phyloP scores from a whole-genome alignment of 2,329 filamentous ascomycete genomes.

The Leptographium procerum region DNA sequence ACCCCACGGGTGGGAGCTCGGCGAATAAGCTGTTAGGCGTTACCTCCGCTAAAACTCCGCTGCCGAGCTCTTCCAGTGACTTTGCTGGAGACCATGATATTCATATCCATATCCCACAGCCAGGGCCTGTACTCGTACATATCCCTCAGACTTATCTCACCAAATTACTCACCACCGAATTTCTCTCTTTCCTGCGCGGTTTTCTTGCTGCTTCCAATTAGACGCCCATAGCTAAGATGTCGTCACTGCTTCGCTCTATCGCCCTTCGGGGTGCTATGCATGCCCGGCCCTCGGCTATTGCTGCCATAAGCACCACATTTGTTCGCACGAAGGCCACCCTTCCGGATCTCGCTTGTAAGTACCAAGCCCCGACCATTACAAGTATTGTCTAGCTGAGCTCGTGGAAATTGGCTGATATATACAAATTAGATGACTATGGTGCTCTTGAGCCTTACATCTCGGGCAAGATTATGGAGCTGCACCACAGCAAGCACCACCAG shows the following conservation, averaged over 20 bases:
- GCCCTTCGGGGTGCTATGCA: constrained; percentile 62
- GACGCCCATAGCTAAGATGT: constrained; percentile 1
- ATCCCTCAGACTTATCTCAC: neutral
- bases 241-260: constrained; percentile 33
- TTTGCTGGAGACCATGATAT: neutral
- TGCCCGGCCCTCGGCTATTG: constrained; percentile 46
- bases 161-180: neutral
- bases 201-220: constrained; percentile 1
- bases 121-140: too few relatives aligned
- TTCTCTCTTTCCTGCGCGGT: too few relatives aligned
- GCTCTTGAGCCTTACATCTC: constrained; percentile 81
- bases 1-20: neutral
- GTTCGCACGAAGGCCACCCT: constrained; percentile 83
- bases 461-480: constrained; percentile 68
- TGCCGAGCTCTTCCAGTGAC: neutral
- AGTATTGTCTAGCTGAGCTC: neutral
- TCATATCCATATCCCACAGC: too few relatives aligned
- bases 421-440: constrained; percentile 75
- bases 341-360: constrained; percentile 62
- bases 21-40: neutral
- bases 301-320: constrained; percentile 60
- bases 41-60: constrained; percentile 1
- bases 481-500: constrained; percentile 70
- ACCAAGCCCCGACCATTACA: neutral
- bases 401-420: neutral